Evolutionary conservation across 441 rosid genomes (phyloP).

Genomic region (Mallotus japonicus): DNA sequence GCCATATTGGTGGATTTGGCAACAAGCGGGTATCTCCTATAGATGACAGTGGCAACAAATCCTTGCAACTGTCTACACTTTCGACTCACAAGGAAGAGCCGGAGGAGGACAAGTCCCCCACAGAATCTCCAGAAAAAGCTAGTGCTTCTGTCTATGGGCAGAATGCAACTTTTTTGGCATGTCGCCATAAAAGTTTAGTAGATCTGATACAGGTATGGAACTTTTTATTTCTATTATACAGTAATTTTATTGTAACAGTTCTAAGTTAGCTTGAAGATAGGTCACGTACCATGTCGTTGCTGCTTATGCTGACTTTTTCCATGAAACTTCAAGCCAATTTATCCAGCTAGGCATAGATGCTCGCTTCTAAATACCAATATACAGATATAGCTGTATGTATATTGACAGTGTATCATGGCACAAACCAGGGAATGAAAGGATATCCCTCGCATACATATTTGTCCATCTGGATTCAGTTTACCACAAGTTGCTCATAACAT

Average conservation of each 20-base stretch:
- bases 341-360: not conserved
- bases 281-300: not conserved
- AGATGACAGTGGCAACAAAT: constrained; percentile 51
- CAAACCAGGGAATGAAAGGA: not conserved
- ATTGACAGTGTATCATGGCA: not conserved
- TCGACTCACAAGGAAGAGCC: constrained; percentile 80
- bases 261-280: not conserved
- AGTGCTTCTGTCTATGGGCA: constrained; percentile 30
- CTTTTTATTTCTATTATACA: not conserved
- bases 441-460: not conserved
- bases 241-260: not conserved
- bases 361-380: not conserved
- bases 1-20: constrained; percentile 62
- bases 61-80: constrained; percentile 44
- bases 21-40: constrained; percentile 45
- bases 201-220: constrained; percentile 78
- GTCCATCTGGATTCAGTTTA: too few species aligned
- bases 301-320: constrained; percentile 2
- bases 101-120: constrained; percentile 65
- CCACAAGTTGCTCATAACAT: too few species aligned
- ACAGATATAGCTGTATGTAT: not conserved
- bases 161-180: constrained; percentile 36
- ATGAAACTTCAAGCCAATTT: not conserved
- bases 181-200: constrained; percentile 83
- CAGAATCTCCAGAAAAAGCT: constrained; percentile 30